Percentiles rank a stretch among this genome's conserved stretches.
Conservation (phyloP, 208 protist genomes). For the Trypanosoma caninum region DNA sequence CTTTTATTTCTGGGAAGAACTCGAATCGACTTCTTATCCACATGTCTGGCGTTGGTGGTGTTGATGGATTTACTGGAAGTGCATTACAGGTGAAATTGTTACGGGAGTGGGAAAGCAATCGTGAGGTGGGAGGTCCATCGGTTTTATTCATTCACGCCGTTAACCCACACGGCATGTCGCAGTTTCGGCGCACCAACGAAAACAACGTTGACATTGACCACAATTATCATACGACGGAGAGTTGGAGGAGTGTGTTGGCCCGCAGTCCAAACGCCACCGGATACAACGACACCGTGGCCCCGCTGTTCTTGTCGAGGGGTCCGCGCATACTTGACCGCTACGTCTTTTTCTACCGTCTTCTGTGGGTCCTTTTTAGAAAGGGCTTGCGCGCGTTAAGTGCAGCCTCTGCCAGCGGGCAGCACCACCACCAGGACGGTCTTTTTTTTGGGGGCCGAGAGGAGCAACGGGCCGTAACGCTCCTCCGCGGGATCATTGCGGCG, state of each 20-base stretch:
- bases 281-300: constrained; percentile 40
- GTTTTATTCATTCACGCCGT: constrained; percentile 85
- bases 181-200: constrained; percentile 78
- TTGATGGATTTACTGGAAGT: constrained; percentile 85
- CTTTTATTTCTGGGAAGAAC: constrained; percentile 54
- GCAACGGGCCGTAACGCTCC: constrained; percentile 52
- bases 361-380: constrained; percentile 28
- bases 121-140: constrained; percentile 46
- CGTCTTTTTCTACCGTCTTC: constrained; percentile 37
- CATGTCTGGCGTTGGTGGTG: constrained; percentile 66
- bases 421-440: constrained; percentile 65
- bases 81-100: constrained; percentile 78
- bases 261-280: constrained; percentile 40
- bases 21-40: constrained; percentile 70
- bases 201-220: constrained; percentile 83
- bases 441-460: constrained; percentile 68
- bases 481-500: constrained; percentile 45
- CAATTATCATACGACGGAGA: constrained; percentile 64
- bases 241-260: constrained; percentile 41
- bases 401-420: constrained; percentile 61
- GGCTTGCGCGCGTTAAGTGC: constrained; percentile 45
- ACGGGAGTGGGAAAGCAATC: constrained; percentile 51
- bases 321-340: constrained; percentile 76
- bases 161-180: constrained; percentile 85
- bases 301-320: constrained; percentile 28